Evolutionary conservation across 331 rosid species (phyloP), one percentile per base, ranked within the genome.

Genomic region (Prunus yedoensis): DNA sequence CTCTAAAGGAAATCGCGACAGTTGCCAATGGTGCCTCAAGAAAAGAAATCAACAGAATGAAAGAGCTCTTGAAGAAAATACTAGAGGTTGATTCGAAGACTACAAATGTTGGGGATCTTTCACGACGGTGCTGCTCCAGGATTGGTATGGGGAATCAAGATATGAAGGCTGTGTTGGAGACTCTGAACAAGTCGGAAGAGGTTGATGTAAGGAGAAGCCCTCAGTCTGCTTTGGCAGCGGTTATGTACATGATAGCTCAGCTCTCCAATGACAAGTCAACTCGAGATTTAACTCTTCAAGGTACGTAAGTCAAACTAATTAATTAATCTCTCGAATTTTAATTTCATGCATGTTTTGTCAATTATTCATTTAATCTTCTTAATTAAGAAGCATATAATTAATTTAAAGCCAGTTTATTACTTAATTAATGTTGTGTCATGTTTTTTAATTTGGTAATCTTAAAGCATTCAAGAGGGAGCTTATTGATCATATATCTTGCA

Each of bases 181-280:
- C 73, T 2, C 15, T 78, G 8, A 41, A 74, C 23, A 78, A 68
- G 2, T 16, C 70, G 10, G 68, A 61, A 16, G 41, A 74, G 10
- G 53, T 8, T 74, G 80, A 82, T 30, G 25, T 69, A 17, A 82
- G 86, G 71, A 70, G 86, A 68, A 74, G 8, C 21, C 64, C 74
- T 1, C 65, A 14, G 4, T 78, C 83, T 4, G 38, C 47, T 46
- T 4, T 64, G 46, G 73, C 78, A 25, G 78, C 69, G 0, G 66
- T 69, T 32, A 30, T 78, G 53, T 68, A 52, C 73, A 82, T 77
- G 85, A 30, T 73, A 5, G 73, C 66, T 4, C 80, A 78, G 59
- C 80, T 78, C 20, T 78, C 79, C 2, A 75, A 63, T 5, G 56
- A 38, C 3, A 20, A 30, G 20, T 52, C 58, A 14, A 52, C 58